Base-by-base conservation (phyloP, 371 early-diverging fungal species). In the Syncephalastrum racemosum region DNA sequence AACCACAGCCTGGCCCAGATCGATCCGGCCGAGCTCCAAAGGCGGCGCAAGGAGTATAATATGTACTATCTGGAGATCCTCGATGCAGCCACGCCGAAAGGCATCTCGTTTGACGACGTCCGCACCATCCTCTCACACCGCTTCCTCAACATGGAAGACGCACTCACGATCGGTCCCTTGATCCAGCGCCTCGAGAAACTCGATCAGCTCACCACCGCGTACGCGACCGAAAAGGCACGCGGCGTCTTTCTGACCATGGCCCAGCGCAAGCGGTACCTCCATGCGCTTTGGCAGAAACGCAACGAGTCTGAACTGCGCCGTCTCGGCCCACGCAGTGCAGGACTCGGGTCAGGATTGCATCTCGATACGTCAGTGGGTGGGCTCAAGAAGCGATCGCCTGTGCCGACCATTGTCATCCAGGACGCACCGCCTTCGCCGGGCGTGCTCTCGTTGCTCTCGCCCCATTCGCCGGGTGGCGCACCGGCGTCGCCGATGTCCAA, bases 41-140 rank as follows among this genome's bases (percentile, higher is more conserved):
- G 47, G 8, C 62, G 78, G n/a, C 73, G 84, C 24, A 60, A 73
- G 7, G 74, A 73, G 14, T 81, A 70, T 47, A 84, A 84, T 15
- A 25, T 84, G 5, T 67, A 68, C 20, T 80, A 71, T 58, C 76
- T 77, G 74, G 79, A 78, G 69, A 69, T 78, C 18, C 7, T 71
- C 24, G 59, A 59, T 50, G 56, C 75, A 16, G 73, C 64, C 50
- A 73, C 75, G 2, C 27, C 66, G 1, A 75, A 75, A 49, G 84
- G 84, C 1, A 73, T 84, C 22, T 74, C 84, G 2, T 84, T 84
- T 62, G 75, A 73, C n/a, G 68, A 71, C 40, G 79, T 79, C 4
- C 55, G 82, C 27, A 76, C 73, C 12, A 80, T 80, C 46, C 58
- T 84, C 39, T 73, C 84, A 1, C 79, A 71, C 53, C 73, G 80